These are phyloP conservation scores for Coccinonectria pachysandricola DNA, from an alignment of 2,329 filamentous ascomycete species.

Conservation along the genomic window DNA sequence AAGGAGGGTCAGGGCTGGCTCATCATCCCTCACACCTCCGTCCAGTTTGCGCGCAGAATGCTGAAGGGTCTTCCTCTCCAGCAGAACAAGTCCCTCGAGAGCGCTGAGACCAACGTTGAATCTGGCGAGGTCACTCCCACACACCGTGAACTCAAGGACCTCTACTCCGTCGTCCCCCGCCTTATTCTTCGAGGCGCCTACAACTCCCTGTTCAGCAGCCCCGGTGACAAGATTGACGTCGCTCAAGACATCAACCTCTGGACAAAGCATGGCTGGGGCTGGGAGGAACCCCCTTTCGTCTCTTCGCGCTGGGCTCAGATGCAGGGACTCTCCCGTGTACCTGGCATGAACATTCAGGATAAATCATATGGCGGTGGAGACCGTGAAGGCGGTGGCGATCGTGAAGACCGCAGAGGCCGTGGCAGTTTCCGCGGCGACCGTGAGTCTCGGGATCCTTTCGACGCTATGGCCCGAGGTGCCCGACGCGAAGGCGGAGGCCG, in stretches of 20 bases:
- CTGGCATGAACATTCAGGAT: conserved; percentile 27
- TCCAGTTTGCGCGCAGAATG: conserved; percentile 34
- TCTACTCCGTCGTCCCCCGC: conserved; percentile 31
- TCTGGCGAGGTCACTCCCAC: conserved; percentile 36
- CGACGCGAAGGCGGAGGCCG: conserved; percentile 16
- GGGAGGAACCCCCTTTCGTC: conserved; percentile 35
- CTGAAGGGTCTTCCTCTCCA: conserved; percentile 52
- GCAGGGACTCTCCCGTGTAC: conserved; percentile 20
- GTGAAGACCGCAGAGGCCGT: conserved; percentile 8
- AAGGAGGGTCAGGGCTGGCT: conserved; percentile 65
- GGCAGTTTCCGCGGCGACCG: conserved; percentile 8
- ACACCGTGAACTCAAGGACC: conserved; percentile 33
- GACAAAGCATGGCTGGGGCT: conserved; percentile 40
- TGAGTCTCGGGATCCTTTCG: conserved; percentile 11
- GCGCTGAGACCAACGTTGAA: conserved; percentile 42
- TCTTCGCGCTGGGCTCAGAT: conserved; percentile 18
- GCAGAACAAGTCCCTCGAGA: conserved; percentile 39
- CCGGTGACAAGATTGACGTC: conserved; percentile 30
- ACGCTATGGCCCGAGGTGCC: conserved; percentile 15
- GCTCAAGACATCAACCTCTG: conserved; percentile 45
- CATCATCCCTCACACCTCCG: conserved; percentile 47
- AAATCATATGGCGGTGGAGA: conserved; percentile 4
- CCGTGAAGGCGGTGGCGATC: conserved; percentile 5
- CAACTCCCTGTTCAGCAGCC: conserved; percentile 43
- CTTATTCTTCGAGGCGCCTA: conserved; percentile 35